A percentile compares a stretch with the other conserved stretches of the same genome.
Conservation (phyloP, 371 early-diverging fungal genomes). For the Mucor racemosus region DNA sequence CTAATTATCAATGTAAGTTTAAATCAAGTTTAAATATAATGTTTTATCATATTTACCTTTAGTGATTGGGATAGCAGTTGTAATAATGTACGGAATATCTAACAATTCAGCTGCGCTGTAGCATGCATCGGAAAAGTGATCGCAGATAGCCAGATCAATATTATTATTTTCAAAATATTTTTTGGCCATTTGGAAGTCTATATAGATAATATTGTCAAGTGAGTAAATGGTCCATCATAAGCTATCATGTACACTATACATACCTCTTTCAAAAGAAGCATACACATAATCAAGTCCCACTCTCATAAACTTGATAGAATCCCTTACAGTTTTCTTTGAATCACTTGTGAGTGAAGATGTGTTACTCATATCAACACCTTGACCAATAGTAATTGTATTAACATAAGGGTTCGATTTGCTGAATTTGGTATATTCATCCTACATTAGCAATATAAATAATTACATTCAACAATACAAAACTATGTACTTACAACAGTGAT, state of each 20-base stretch:
- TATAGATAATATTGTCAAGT: not conserved
- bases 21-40: too few species aligned
- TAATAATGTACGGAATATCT: constrained; percentile 9
- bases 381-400: constrained; percentile 1
- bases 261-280: constrained; percentile 12
- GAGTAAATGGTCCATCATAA: not conserved
- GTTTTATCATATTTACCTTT: constrained; percentile 4
- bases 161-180: constrained; percentile 6
- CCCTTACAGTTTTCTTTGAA: not conserved
- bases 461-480: not conserved
- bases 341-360: not conserved
- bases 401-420: constrained; percentile 4
- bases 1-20: not conserved
- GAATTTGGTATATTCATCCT: not conserved
- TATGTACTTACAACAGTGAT: not conserved
- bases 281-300: not conserved
- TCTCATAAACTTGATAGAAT: not conserved
- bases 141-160: constrained; percentile 14
- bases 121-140: constrained; percentile 17
- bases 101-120: constrained; percentile 5
- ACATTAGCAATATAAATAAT: not conserved
- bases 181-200: not conserved
- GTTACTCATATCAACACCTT: not conserved
- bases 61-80: not conserved
- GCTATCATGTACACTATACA: not conserved